Conservation (phyloP, 140 eudicot species). For the Ambrosia hybrid region DNA sequence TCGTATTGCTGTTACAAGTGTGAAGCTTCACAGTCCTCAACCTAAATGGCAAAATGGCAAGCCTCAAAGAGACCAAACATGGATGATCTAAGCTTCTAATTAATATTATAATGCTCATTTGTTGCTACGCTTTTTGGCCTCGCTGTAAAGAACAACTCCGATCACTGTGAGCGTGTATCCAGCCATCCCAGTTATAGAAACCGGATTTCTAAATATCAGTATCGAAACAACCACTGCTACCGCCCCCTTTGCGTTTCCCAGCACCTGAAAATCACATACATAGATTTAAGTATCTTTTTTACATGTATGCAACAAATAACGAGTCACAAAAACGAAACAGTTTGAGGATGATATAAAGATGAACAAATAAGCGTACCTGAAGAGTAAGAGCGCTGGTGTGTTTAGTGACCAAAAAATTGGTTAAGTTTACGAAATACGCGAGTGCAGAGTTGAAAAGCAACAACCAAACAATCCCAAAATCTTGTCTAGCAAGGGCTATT, state of each 20-base stretch:
- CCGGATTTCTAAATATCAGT: constrained; percentile 72
- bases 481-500: constrained; percentile 82
- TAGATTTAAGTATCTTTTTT: background rate
- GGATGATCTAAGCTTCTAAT: constrained; percentile 25
- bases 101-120: constrained; percentile 41
- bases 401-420: constrained; percentile 95
- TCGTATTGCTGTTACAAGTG: constrained; percentile 37
- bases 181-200: constrained; percentile 85
- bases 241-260: constrained; percentile 92
- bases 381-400: constrained; percentile 99
- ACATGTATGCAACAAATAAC: constrained; percentile 12
- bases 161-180: constrained; percentile 76
- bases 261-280: constrained; percentile 45
- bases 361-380: constrained; percentile 55
- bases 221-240: constrained; percentile 93
- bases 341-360: background rate
- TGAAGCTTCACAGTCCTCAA: constrained; percentile 31
- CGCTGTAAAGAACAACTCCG: constrained; percentile 82
- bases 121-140: constrained; percentile 79
- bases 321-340: background rate
- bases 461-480: constrained; percentile 69
- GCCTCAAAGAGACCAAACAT: constrained; percentile 35
- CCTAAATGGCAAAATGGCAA: constrained; percentile 29
- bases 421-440: constrained; percentile 86
- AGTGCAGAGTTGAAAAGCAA: constrained; percentile 91